These are phyloP conservation scores for Colletotrichum salicis DNA, from an alignment of 2,329 filamentous ascomycete species.

Conservation along the genomic window DNA sequence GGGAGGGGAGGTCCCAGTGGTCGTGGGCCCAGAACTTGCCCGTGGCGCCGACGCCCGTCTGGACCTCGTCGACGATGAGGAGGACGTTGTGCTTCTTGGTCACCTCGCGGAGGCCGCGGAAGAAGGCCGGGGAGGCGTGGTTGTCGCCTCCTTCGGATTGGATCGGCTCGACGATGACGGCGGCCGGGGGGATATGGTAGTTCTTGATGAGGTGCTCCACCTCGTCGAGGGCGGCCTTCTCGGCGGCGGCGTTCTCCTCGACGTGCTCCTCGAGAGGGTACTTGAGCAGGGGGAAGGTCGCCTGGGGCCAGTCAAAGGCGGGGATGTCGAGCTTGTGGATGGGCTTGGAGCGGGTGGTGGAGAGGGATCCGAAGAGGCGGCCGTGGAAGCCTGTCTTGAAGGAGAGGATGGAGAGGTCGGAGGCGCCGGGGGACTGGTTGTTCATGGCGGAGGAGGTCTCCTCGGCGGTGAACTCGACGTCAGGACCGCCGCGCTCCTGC, in stretches of 20 bases:
- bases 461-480: conserved; percentile 81
- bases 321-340: conserved; percentile 97
- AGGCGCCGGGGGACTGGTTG: conserved; percentile 81
- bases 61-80: conserved; percentile 93
- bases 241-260: conserved; percentile 83
- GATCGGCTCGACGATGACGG: conserved; percentile 88
- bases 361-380: conserved; percentile 86
- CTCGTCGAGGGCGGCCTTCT: conserved; percentile 83
- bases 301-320: conserved; percentile 94
- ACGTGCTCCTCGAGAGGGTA: conserved; percentile 86
- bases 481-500: conserved; percentile 79
- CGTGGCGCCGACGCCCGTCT: conserved; percentile 91
- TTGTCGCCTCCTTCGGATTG: conserved; percentile 96
- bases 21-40: conserved; percentile 98
- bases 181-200: conserved; percentile 82
- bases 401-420: conserved; percentile 83
- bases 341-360: conserved; percentile 90
- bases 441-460: conserved; percentile 82
- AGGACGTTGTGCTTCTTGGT: conserved; percentile 82
- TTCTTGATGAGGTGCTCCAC: conserved; percentile 83
- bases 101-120: conserved; percentile 82
- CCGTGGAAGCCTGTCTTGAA: conserved; percentile 93
- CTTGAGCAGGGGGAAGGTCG: conserved; percentile 84
- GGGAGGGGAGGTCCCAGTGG: conserved; percentile 84
- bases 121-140: conserved; percentile 89